Evolutionary conservation across 192 early-diverging fungal species (phyloP), one percentile per base, ranked within the genome.

Genomic region (Ambispora gerdemannii): DNA sequence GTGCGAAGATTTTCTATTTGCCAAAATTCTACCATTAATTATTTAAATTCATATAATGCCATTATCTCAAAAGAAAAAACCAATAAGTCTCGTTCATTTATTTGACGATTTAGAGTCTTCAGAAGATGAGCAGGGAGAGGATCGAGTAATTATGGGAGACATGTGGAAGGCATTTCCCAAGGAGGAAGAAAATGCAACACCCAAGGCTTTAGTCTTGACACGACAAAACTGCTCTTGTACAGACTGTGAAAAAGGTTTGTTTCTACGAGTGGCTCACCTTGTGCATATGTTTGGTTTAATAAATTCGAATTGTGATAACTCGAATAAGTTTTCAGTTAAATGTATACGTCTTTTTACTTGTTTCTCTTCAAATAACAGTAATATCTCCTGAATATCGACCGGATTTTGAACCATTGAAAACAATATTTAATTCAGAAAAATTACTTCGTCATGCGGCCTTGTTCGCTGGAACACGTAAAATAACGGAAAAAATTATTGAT

Each of bases 401-500:
- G 22, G 67, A 69, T 28, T 69, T 69, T 69, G 30, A 20, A 4
- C 17, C 50, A 24, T 20, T 69, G 1, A 6, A 7, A 35, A 35
- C 24, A 25, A 58, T 69, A 53, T 69, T 69, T 55, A 10, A 4
- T 1, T 69, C 67, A 15, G 67, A 69, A 28, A 69, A 69, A 19
- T 56, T 69, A 69, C 35, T 69, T 13, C 67, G 67, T 36, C 67
- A 69, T 19, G 67, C 67, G 8, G 67, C 67, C 35, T 35, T 56
- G n/a, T 69, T 69, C 32, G 67, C 67, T 36, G 67, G 67, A 24
- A 69, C 67, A 33, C 50, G 67, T 19, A 69, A 35, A 43, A 69
- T 69, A 22, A 69, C 32, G 3, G 67, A 69, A 34, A 69, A 69
- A 20, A 69, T 69, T 36, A 50, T 56, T 22, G 67, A 69, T 36